Evolutionary conservation across 495 filamentous ascomycete species (phyloP).

Genomic region (Hypoxylon fragiforme): DNA sequence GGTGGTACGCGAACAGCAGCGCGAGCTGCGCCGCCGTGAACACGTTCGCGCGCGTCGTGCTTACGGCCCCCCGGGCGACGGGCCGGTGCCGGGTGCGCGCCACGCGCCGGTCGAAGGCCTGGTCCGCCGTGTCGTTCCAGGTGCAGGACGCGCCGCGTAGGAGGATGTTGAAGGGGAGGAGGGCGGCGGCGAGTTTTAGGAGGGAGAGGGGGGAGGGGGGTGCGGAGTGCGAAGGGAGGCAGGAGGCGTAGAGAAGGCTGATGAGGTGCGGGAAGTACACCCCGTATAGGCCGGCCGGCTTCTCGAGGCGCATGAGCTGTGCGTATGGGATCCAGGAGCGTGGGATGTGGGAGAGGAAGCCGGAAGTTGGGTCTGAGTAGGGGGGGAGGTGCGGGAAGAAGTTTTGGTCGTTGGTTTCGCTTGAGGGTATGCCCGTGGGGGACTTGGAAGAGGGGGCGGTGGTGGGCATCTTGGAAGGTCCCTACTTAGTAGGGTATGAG

Average conservation of each 20-base stretch:
- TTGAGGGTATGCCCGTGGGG: neutral
- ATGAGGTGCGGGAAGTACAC: slow-evolving; percentile 36
- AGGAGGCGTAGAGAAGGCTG: slow-evolving; percentile 26
- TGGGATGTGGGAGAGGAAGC: slow-evolving; percentile 27
- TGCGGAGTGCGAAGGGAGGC: slow-evolving; percentile 2
- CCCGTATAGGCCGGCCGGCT: slow-evolving; percentile 21
- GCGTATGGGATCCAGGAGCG: slow-evolving; percentile 29
- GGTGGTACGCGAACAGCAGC: slow-evolving; percentile 9
- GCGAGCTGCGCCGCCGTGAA: slow-evolving; percentile 27
- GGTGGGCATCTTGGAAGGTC: no score
- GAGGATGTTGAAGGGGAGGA: slow-evolving; percentile 31
- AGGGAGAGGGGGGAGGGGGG: neutral
- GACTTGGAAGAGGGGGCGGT: no score
- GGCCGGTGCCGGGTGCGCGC: slow-evolving; percentile 44
- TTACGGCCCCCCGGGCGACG: slow-evolving; percentile 52
- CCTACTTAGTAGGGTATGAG: no score
- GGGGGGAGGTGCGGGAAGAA: slow-evolving; percentile 19
- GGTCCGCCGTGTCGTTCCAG: slow-evolving; percentile 54
- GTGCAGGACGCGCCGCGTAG: slow-evolving; percentile 36
- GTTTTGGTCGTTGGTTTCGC: neutral
- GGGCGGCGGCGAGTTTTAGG: neutral
- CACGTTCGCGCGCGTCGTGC: slow-evolving; percentile 34
- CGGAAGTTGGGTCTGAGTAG: slow-evolving; percentile 2
- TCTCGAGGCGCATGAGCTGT: slow-evolving; percentile 35
- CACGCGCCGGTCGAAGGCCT: slow-evolving; percentile 47